Base-by-base conservation (phyloP, 257 asterid species). In the Jacaranda mimosifolia region DNA sequence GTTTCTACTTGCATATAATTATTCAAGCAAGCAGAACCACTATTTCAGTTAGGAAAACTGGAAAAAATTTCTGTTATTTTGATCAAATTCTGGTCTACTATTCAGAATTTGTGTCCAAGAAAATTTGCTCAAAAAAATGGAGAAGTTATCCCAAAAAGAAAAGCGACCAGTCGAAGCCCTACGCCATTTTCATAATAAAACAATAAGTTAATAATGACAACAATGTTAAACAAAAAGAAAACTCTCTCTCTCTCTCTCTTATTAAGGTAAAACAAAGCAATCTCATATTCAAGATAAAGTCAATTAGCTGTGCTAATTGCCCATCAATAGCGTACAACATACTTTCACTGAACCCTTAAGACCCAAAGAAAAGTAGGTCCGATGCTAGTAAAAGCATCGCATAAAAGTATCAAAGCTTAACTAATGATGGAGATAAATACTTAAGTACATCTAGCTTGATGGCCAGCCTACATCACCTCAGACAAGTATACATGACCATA, bases 241-340 rank as follows among this genome's bases (percentile, higher is more conserved):
- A n/a, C n/a, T n/a, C n/a, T n/a, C n/a, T n/a, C n/a, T n/a, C n/a
- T n/a, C n/a, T n/a, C n/a, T n/a, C 46, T 4, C 46, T 13, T n/a
- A 70, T 70, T 12, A 32, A 13, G 63, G 75, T 70, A 3, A 74
- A 74, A 4, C 56, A 63, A 48, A 51, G 55, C 63, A 74, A 63
- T 18, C n/a, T 59, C 21, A 59, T 48, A 26, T 26, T 26, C 32
- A 26, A 26, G 32, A 26, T 26, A 26, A 26, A 26, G 2, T 26
- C 32, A 26, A 26, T 2, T 26, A 26, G 32, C 2, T 21, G 6
- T 42, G 18, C 32, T 56, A 40, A 21, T 58, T 26, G 59, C 38
- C 43, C 49, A 43, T 32, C 59, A 43, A 12, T 51, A 65, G 45
- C 1, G 19, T 58, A n/a, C 9, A 38, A 35, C 0, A 12, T 32